Percentiles rank a stretch among this genome's conserved stretches.
Conservation (phyloP, 441 rosid genomes). For the Adansonia rubrostipa region DNA sequence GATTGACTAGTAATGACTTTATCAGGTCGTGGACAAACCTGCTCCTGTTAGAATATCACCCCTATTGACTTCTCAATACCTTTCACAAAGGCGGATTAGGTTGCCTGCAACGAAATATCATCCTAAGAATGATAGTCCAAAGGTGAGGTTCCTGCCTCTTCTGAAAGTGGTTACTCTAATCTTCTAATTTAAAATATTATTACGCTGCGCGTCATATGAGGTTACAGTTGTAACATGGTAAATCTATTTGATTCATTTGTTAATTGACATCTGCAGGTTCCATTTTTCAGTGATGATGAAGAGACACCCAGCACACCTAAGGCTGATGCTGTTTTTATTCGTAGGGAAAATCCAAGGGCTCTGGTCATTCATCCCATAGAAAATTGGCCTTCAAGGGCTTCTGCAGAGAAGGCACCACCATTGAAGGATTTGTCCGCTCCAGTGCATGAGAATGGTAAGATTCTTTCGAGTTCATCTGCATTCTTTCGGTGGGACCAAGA, state of each 20-base stretch:
- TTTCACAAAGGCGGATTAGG: constrained; percentile 74
- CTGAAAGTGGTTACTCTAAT: neutral
- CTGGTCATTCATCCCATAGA: constrained; percentile 73
- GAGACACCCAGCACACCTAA: constrained; percentile 84
- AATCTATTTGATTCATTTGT: constrained; percentile 14
- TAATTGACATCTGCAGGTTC: constrained; percentile 57
- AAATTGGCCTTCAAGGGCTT: constrained; percentile 59
- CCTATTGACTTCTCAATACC: constrained; percentile 77
- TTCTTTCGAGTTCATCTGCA: constrained; percentile 8
- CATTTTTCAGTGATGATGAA: constrained; percentile 85
- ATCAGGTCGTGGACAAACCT: constrained; percentile 83
- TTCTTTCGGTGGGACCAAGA: neutral
- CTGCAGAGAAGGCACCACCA: constrained; percentile 53
- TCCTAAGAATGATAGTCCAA: constrained; percentile 69
- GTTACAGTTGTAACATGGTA: constrained; percentile 17
- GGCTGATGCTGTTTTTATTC: constrained; percentile 87
- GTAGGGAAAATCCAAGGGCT: constrained; percentile 95
- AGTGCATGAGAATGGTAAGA: constrained; percentile 69
- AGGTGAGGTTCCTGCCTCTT: constrained; percentile 45
- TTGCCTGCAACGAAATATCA: constrained; percentile 81
- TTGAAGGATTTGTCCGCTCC: constrained; percentile 46
- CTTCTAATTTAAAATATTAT: neutral
- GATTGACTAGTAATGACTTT: neutral
- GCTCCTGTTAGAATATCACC: constrained; percentile 82
- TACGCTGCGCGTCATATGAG: constrained; percentile 16